phyloP scores from a whole-genome alignment of 768 basidiomycete genomes.

The Chalciporus pseudorubinellus region DNA sequence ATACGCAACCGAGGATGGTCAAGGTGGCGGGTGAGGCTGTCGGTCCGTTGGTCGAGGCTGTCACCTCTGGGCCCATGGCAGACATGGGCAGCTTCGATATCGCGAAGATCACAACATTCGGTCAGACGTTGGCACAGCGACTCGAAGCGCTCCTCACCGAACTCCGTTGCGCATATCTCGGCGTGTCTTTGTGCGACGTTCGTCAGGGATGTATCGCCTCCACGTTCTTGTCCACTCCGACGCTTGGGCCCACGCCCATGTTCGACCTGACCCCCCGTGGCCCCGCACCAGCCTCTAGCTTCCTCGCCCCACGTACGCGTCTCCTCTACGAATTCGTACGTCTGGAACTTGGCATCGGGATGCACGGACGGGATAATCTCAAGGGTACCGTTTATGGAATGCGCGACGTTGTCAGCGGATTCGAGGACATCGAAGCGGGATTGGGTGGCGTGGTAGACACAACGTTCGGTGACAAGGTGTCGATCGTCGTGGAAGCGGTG shows the following conservation, averaged over 20 bases:
- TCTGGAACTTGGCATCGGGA: conserved; percentile 64
- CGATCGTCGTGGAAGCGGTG: conserved; percentile 76
- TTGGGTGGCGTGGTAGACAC: conserved; percentile 35
- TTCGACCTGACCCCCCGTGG: conserved; percentile 50
- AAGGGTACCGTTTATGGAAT: conserved; percentile 58
- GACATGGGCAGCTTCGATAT: conserved; percentile 18
- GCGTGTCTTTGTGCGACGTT: conserved; percentile 21
- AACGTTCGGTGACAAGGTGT: conserved; percentile 68
- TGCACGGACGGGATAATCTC: conserved; percentile 79
- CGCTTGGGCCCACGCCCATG: conserved; percentile 25
- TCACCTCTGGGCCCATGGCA: conserved; percentile 2
- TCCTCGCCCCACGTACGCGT: conserved; percentile 52
- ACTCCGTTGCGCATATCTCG: conserved; percentile 29
- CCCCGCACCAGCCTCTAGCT: conserved; percentile 61
- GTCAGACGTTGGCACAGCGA: conserved; percentile 13
- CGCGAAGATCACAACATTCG: conserved; percentile 24
- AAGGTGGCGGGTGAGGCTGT: conserved; percentile 64
- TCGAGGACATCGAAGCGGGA: conserved; percentile 47
- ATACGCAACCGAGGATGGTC: conserved; percentile 65
- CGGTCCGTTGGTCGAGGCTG: conserved; percentile 55
- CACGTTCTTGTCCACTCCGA: conserved; percentile 10
- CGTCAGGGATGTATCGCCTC: conserved; percentile 10
- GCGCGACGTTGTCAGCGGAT: conserved; percentile 31
- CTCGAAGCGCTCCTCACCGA: conserved; percentile 25
- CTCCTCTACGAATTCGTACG: conserved; percentile 79